Conservation (phyloP, 495 filamentous ascomycete species). For the Tirmania nivea region DNA sequence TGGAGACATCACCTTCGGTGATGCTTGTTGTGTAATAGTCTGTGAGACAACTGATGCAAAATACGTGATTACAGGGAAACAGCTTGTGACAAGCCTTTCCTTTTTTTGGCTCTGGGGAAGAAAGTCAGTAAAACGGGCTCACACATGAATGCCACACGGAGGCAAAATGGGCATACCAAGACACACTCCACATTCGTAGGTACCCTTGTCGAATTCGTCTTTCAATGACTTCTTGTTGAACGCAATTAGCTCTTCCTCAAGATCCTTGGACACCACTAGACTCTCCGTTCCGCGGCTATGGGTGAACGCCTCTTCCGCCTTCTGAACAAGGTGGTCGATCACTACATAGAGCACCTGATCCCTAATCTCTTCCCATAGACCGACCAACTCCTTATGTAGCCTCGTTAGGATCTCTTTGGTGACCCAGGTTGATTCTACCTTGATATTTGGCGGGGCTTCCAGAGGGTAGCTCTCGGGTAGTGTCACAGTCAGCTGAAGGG, state of each 20-base stretch:
- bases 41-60: constrained; percentile 63
- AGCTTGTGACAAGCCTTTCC: constrained; percentile 59
- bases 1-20: constrained; percentile 55
- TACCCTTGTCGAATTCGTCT: constrained; percentile 55
- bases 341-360: constrained; percentile 63
- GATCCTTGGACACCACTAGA: constrained; percentile 32
- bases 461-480: constrained; percentile 61
- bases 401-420: constrained; percentile 31
- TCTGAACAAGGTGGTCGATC: constrained; percentile 69
- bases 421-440: constrained; percentile 53
- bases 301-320: constrained; percentile 56
- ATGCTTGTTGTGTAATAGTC: constrained; percentile 82
- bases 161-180: constrained; percentile 20
- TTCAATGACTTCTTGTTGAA: background rate
- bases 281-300: constrained; percentile 29
- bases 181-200: constrained; percentile 80
- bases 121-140: background rate
- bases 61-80: constrained; percentile 67
- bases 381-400: constrained; percentile 36
- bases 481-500: constrained; percentile 42
- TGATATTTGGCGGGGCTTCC: constrained; percentile 38
- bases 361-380: constrained; percentile 68
- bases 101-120: constrained; percentile 55
- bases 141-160: too few species aligned
- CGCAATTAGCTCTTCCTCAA: constrained; percentile 46